Evolutionary conservation across 2,329 filamentous ascomycete genomes (phyloP).

Genomic region (Venturia pyrina): DNA sequence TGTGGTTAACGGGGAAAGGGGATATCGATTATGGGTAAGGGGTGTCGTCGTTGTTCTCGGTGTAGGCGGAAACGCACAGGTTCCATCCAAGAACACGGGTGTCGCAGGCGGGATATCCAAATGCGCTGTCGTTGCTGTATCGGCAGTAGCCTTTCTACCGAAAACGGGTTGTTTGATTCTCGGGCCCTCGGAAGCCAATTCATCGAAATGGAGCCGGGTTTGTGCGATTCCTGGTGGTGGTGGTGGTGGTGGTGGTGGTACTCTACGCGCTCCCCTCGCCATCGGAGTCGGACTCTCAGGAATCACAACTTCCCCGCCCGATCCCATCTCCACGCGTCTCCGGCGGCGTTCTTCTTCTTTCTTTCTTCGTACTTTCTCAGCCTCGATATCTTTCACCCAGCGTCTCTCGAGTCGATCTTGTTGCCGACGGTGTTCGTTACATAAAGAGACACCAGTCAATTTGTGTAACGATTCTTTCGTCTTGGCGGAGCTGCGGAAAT

Average conservation of each 20-base stretch:
- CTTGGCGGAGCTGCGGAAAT: neutral
- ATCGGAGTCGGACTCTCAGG: neutral
- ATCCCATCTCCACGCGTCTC: neutral
- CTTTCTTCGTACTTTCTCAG: neutral
- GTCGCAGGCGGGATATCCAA: neutral
- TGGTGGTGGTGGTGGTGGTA: neutral
- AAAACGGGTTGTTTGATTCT: neutral
- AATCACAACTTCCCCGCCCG: neutral
- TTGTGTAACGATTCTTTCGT: neutral
- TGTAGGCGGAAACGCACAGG: neutral
- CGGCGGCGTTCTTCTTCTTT: neutral
- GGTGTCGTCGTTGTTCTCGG: no score
- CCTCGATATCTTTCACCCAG: neutral
- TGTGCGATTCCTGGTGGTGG: neutral
- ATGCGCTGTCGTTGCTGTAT: neutral
- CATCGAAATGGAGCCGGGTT: neutral
- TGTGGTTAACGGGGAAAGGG: no score
- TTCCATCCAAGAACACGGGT: neutral
- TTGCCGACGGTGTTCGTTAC: neutral
- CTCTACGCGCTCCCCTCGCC: neutral
- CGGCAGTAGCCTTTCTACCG: neutral
- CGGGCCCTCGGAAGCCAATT: neutral
- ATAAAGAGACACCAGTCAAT: neutral
- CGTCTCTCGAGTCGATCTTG: neutral
- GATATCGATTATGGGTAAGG: no score